Evolutionary conservation across 371 early-diverging fungal species (phyloP).

Genomic region (Mortierella sp.): DNA sequence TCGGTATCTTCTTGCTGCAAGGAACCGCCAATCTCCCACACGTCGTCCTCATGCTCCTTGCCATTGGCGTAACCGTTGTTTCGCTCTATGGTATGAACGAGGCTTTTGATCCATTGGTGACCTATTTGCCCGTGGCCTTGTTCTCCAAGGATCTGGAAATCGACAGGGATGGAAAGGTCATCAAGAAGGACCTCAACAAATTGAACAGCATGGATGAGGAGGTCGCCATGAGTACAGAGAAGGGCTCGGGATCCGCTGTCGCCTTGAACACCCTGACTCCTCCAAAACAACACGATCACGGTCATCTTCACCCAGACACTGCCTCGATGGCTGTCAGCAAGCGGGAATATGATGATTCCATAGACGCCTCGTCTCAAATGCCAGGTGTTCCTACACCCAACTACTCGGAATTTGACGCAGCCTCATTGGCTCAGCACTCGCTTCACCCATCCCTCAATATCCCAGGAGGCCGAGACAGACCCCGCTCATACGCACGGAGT

Average conservation of each 20-base stretch:
- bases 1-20: constrained; percentile 75
- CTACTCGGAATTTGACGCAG: constrained; percentile 23
- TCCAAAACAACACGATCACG: not conserved
- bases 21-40: constrained; percentile 54
- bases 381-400: constrained; percentile 43
- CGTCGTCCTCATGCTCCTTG: constrained; percentile 63
- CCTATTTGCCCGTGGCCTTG: constrained; percentile 67
- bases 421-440: constrained; percentile 9
- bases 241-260: not conserved
- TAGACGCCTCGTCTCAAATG: constrained; percentile 30
- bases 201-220: constrained; percentile 5
- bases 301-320: constrained; percentile 4
- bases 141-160: constrained; percentile 47
- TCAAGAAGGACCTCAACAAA: not conserved
- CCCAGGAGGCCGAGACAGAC: not conserved
- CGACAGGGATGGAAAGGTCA: constrained; percentile 28
- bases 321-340: constrained; percentile 7
- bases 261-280: not conserved
- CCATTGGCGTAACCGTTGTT: constrained; percentile 60
- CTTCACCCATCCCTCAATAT: not conserved
- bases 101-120: constrained; percentile 73
- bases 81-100: constrained; percentile 67
- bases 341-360: constrained; percentile 19
- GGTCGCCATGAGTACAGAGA: constrained; percentile 6
- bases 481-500: constrained; percentile 1